Evolutionary conservation across 768 basidiomycete genomes (phyloP), one percentile per base, ranked within the genome.

Genomic region (Lactarius pseudohatsudake): DNA sequence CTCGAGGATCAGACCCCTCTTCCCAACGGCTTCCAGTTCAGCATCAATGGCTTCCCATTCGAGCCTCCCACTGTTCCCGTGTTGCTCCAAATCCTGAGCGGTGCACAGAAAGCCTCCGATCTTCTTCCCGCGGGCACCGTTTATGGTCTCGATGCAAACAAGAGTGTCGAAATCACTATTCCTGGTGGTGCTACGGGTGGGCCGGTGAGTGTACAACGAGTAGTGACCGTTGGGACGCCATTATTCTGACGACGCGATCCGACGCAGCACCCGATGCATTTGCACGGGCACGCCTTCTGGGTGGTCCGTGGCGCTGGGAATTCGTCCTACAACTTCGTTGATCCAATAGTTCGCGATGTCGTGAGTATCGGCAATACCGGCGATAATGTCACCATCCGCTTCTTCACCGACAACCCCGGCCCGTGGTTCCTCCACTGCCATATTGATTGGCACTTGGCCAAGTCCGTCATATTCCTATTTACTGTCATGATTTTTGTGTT

Each of bases 401-500:
- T 76, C 59, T 60, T 69, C 8, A 75, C 75, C 1, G 75, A 75
- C 64, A 75, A 75, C 41, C 71, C 75, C 13, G 75, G 75, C 1
- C 67, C 70, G 30, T 73, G 71, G 73, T 71, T 72, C 62, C 61
- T 76, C 59, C 75, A 76, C 41, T 76, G 75, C 59, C 75, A 76
- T 57, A 75, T 75, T 32, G 71, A 69, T 40, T 75, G 74, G 74
- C 74, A 75, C 57, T 64, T 75, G 28, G 57, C 11, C 26, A 60
- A 63, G 74, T 26, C 84, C 88, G 1, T 85, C 90, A 74, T 90
- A 88, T 75, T 79, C 86, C 22, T 86, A 86, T 18, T 82, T 83
- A 28, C 86, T 64, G 65, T 73, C 50, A 72, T 74, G 59, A 72
- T 15, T 26, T 4, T 59, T 9, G 38, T 56, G 18, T 16, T 60